Conservation (phyloP, 163 green algal species). For the Scenedesmus sp. region DNA sequence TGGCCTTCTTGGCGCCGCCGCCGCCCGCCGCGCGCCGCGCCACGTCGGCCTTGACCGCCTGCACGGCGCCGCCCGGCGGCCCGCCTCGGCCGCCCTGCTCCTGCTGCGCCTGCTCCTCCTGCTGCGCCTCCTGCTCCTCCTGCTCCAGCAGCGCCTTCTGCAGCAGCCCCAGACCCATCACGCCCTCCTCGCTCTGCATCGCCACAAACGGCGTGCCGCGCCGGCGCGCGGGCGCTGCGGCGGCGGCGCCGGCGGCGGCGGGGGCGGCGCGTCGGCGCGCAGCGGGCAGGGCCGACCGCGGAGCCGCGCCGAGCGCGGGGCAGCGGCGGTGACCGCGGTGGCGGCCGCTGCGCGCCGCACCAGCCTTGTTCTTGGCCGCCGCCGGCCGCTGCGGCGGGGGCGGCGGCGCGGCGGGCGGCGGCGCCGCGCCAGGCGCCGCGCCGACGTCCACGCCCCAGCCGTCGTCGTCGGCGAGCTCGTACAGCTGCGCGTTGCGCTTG, state of each 20-base stretch:
- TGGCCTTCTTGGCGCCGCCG: slow-evolving; percentile 4
- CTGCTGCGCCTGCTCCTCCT: slow-evolving; percentile 6
- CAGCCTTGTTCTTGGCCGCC: not conserved
- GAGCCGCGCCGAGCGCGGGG: not conserved
- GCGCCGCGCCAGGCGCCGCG: not conserved
- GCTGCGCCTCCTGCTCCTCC: slow-evolving; percentile 11
- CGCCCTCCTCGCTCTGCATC: slow-evolving; percentile 32
- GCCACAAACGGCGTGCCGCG: slow-evolving; percentile 36
- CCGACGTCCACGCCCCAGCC: slow-evolving; percentile 47
- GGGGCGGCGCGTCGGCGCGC: not conserved
- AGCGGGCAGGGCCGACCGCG: not conserved
- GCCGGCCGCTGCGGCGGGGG: not conserved
- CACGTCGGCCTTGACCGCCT: not conserved
- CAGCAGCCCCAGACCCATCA: slow-evolving; percentile 45
- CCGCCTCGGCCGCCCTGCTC: not conserved
- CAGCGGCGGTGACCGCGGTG: not conserved
- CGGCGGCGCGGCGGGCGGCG: not conserved
- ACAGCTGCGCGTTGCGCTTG: slow-evolving; percentile 35
- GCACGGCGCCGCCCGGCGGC: not conserved
- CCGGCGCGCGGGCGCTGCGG: not conserved
- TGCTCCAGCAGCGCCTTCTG: slow-evolving; percentile 24
- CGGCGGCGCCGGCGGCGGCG: not conserved
- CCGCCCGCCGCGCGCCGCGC: not conserved
- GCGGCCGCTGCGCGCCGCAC: not conserved
- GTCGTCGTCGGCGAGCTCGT: slow-evolving; percentile 39